Percentiles rank a stretch among this genome's conserved stretches.
Evolutionary conservation across 2,329 filamentous ascomycete genomes (phyloP).

Genomic region (Phaeosphaeria sp.): DNA sequence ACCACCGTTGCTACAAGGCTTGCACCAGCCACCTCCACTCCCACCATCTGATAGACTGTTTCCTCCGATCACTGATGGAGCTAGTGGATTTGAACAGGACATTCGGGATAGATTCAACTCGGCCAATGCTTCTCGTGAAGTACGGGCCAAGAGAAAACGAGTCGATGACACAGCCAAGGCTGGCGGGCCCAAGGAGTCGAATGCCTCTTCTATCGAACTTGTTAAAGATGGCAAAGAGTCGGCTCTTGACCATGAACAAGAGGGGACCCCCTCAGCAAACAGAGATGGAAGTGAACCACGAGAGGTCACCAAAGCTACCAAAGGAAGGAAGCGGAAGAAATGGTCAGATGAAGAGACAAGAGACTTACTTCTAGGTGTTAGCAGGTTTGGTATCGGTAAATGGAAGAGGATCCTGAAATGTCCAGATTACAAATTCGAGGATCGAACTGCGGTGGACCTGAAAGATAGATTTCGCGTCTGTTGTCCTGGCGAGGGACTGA

Average conservation of each 20-base stretch:
- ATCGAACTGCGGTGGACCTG: constrained; percentile 66
- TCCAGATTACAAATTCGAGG: constrained; percentile 63
- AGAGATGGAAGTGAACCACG: constrained; percentile 4
- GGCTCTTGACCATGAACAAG: not conserved
- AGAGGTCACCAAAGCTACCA: constrained; percentile 35
- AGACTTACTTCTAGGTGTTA: constrained; percentile 64
- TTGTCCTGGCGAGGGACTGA: constrained; percentile 51
- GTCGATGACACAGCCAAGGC: not conserved
- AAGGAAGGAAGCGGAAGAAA: constrained; percentile 62
- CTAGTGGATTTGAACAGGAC: constrained; percentile 30
- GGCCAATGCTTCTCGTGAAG: constrained; percentile 14
- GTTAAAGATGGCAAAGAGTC: not conserved
- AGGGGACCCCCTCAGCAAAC: not conserved
- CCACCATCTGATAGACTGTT: constrained; percentile 62
- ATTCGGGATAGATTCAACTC: constrained; percentile 24
- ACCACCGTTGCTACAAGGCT: constrained; percentile 62
- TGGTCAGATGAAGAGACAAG: constrained; percentile 70
- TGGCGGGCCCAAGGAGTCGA: not conserved
- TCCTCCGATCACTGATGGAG: constrained; percentile 65
- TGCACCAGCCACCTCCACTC: constrained; percentile 67
- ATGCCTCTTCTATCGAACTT: not conserved
- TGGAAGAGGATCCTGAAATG: constrained; percentile 69
- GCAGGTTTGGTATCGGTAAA: constrained; percentile 67
- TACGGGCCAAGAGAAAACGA: constrained; percentile 14
- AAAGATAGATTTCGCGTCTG: constrained; percentile 68